phyloP scores from a whole-genome alignment of 129 eudicot genomes.

The Tagetes patula region DNA sequence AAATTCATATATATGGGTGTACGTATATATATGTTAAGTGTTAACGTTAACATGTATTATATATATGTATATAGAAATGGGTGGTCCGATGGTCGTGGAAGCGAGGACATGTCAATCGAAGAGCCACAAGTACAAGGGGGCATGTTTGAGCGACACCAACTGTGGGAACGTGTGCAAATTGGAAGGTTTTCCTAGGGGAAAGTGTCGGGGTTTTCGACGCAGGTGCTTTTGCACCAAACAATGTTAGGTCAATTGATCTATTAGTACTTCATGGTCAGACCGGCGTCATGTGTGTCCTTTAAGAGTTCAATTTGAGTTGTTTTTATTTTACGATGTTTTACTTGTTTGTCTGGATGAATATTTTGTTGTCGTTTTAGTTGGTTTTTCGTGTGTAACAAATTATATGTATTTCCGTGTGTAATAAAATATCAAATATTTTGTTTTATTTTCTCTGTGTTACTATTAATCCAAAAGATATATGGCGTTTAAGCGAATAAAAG shows the following conservation, averaged over 20 bases:
- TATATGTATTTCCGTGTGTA: background rate
- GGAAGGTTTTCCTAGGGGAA: conserved; percentile 71
- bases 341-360: background rate
- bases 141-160: conserved; percentile 51
- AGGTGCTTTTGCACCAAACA: conserved; percentile 74
- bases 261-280: background rate
- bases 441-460: no score
- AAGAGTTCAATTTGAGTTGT: background rate
- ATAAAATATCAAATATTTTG: no score
- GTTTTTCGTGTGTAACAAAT: background rate
- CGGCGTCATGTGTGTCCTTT: background rate
- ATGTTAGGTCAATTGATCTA: conserved; percentile 26
- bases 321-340: background rate
- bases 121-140: conserved; percentile 64
- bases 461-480: no score
- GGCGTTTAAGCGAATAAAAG: no score
- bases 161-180: conserved; percentile 66
- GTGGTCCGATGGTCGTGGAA: conserved; percentile 47
- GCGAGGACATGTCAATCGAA: conserved; percentile 64
- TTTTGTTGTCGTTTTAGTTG: background rate
- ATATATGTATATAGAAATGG: conserved; percentile 22
- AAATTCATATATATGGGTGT: background rate
- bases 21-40: no score
- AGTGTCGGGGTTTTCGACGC: conserved; percentile 71
- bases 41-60: background rate